Evolutionary conservation across 2,329 filamentous ascomycete genomes (phyloP).

Genomic region (Arthroderma sp.): DNA sequence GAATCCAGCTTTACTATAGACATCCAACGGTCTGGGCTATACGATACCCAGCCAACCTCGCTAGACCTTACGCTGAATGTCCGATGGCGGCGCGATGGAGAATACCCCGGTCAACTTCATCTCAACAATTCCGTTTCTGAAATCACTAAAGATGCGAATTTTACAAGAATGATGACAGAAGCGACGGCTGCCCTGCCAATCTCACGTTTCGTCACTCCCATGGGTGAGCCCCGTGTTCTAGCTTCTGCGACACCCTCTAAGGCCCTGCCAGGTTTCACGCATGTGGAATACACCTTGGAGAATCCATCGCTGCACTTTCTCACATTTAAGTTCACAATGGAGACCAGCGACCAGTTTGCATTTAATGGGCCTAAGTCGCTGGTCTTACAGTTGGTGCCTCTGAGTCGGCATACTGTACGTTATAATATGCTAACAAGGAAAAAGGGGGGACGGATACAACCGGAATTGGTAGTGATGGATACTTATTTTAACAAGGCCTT

Average conservation of each 20-base stretch:
- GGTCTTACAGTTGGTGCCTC: constrained; percentile 66
- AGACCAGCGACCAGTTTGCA: constrained; percentile 81
- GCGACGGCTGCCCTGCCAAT: constrained; percentile 58
- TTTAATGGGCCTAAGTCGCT: constrained; percentile 80
- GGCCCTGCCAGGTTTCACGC: constrained; percentile 22
- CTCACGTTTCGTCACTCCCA: constrained; percentile 67
- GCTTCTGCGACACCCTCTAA: constrained; percentile 31
- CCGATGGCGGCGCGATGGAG: constrained; percentile 53
- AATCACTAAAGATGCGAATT: too few relatives aligned
- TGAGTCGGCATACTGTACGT: constrained; percentile 59
- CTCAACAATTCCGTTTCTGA: background rate
- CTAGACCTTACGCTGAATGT: constrained; percentile 65
- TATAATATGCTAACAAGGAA: constrained; percentile 61
- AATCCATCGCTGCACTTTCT: constrained; percentile 92
- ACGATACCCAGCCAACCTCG: constrained; percentile 63
- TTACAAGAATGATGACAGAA: too few relatives aligned
- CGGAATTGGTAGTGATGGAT: constrained; percentile 66
- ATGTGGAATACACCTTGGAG: constrained; percentile 62
- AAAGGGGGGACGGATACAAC: constrained; percentile 54
- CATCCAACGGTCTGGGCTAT: constrained; percentile 62
- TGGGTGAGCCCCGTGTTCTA: constrained; percentile 75
- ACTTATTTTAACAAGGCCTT: constrained; percentile 88
- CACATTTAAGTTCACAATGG: constrained; percentile 84
- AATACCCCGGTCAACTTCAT: constrained; percentile 14
- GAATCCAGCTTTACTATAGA: constrained; percentile 61